These are phyloP conservation scores for Globisporangium camurandrum DNA, from an alignment of 352 stramenopile genomes.

Conservation along the genomic window DNA sequence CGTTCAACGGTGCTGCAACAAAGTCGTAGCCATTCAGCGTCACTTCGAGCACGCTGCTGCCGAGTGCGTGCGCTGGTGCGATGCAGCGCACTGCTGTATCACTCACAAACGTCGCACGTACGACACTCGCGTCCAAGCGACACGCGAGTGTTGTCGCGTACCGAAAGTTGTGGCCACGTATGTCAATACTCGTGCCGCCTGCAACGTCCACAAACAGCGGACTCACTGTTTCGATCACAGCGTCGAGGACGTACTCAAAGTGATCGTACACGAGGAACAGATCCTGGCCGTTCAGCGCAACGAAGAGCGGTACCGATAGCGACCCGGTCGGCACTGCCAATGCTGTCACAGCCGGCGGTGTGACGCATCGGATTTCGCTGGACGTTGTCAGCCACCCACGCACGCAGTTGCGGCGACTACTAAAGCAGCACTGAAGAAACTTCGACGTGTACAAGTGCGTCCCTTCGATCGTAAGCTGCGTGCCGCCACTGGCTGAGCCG, in stretches of 20 bases:
- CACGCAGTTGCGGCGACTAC: conserved; percentile 26
- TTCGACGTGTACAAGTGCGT: conserved; percentile 52
- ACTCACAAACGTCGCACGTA: conserved; percentile 54
- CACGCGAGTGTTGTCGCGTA: conserved; percentile 45
- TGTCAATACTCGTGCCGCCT: conserved; percentile 48
- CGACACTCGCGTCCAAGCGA: conserved; percentile 33
- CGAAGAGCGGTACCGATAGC: conserved; percentile 31
- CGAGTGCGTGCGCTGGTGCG: conserved; percentile 26
- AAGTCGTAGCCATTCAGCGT: conserved; percentile 72
- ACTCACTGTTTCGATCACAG: conserved; percentile 27
- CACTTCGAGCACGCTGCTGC: conserved; percentile 31
- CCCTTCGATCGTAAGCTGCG: conserved; percentile 42
- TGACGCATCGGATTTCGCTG: conserved; percentile 24
- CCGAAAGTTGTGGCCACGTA: conserved; percentile 59
- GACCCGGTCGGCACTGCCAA: conserved; percentile 8
- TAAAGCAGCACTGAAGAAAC: conserved; percentile 59
- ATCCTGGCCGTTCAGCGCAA: conserved; percentile 81
- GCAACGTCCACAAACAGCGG: conserved; percentile 32
- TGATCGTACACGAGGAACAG: conserved; percentile 25
- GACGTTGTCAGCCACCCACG: conserved; percentile 27
- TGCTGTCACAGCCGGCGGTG: conserved; percentile 17
- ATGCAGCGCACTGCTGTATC: conserved; percentile 45
- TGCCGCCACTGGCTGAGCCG: conserved; percentile 43
- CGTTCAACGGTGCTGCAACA: conserved; percentile 12
- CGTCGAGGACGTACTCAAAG: conserved; percentile 61